Evolutionary conservation across 169 alveolate species (phyloP), one percentile per base, ranked within the genome.

Genomic region (Sarcocystis neurona): DNA sequence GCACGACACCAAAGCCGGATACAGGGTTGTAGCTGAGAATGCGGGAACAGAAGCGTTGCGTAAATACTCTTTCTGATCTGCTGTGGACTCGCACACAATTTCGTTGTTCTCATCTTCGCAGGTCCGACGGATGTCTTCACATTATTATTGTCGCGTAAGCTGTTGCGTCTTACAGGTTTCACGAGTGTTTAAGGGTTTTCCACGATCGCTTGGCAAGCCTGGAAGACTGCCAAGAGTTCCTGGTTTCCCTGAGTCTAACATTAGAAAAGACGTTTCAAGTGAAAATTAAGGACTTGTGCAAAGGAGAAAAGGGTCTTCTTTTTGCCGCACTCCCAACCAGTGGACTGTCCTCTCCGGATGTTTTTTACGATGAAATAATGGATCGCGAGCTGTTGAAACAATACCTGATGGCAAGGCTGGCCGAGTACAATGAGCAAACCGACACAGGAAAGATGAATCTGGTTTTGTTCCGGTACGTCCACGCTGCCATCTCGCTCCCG

Each of bases 121-220:
- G n/a, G n/a, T n/a, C n/a, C n/a, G n/a, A n/a, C n/a, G n/a, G n/a
- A n/a, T n/a, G n/a, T n/a, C n/a, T n/a, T n/a, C n/a, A n/a, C n/a
- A n/a, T n/a, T n/a, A n/a, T n/a, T n/a, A n/a, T n/a, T n/a, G n/a
- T n/a, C n/a, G n/a, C n/a, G n/a, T n/a, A n/a, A n/a, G n/a, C n/a
- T n/a, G n/a, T n/a, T n/a, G n/a, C n/a, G n/a, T n/a, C n/a, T n/a
- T 53, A 37, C 47, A 97, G 99, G 99, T 96, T 92, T 56, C 99
- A 97, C 91, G 99, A 97, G 92, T 94, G 97, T 79, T 84, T 95
- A 34, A 95, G 99, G 80, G 97, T 96, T 82, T 97, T 96, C 94
- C 95, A 95, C 89, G 99, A 97, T 89, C 96, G 99, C 78, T 88
- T 97, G 66, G 89, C 92, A 48, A 92, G 94, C 68, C 91, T 63